These are phyloP conservation scores for Neophaeococcomyces aloes DNA, from an alignment of 2,329 filamentous ascomycete genomes.

Conservation along the genomic window DNA sequence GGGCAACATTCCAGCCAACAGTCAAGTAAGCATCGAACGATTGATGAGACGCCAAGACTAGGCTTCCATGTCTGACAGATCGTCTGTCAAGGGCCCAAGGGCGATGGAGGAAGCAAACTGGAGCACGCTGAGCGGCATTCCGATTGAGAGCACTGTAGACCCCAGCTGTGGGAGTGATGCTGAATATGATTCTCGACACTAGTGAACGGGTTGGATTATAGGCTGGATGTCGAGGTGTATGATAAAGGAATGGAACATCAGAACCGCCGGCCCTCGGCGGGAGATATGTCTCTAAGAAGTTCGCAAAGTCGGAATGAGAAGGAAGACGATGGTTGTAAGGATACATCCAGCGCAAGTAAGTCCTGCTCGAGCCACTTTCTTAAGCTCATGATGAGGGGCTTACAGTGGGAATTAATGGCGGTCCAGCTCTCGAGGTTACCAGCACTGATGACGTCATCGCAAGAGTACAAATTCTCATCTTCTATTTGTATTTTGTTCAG, in stretches of 20 bases:
- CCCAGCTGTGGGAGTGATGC: constrained; percentile 1
- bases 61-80: background rate
- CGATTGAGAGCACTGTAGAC: background rate
- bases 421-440: too few species aligned
- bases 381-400: too few species aligned
- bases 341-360: too few species aligned
- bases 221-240: background rate
- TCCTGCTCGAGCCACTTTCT: too few species aligned
- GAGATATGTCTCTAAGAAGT: background rate
- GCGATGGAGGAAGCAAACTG: constrained; percentile 1
- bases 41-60: constrained; percentile 1
- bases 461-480: too few species aligned
- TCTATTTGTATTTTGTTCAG: too few species aligned
- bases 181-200: background rate
- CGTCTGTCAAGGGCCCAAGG: constrained; percentile 1
- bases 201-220: background rate
- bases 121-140: too few species aligned
- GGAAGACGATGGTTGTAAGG: background rate
- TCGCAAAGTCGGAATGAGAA: background rate
- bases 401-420: too few species aligned
- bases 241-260: constrained; percentile 1
- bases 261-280: background rate
- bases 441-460: too few species aligned
- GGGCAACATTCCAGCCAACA: constrained; percentile 1
- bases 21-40: constrained; percentile 1